Conservation (phyloP, 1,284 basidiomycete species). For the Cutaneotrichosporon cutaneum region DNA sequence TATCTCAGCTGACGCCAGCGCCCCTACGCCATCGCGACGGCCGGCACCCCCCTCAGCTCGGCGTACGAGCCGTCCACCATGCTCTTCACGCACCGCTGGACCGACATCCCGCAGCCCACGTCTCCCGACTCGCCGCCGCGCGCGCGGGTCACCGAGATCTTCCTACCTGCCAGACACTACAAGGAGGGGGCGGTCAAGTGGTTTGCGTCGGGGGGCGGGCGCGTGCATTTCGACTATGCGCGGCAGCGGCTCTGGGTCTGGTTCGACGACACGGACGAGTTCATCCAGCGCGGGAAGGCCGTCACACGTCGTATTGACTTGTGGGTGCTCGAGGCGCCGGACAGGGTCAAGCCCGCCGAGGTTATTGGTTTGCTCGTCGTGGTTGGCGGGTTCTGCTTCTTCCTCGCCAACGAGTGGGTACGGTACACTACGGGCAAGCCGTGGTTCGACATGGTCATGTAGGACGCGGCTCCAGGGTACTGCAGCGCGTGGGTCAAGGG, state of each 20-base stretch:
- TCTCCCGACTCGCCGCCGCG: slow-evolving; percentile 43
- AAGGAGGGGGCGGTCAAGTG: slow-evolving; percentile 24
- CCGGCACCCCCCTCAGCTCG: slow-evolving; percentile 41
- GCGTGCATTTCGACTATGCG: slow-evolving; percentile 34
- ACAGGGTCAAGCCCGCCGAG: background rate
- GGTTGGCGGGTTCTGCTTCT: background rate
- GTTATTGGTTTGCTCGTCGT: slow-evolving; percentile 4
- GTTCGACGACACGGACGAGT: slow-evolving; percentile 35
- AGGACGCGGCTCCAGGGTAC: background rate
- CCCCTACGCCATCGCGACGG: slow-evolving; percentile 50
- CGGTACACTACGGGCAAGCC: slow-evolving; percentile 8
- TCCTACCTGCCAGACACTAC: slow-evolving; percentile 59
- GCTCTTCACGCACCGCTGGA: slow-evolving; percentile 37
- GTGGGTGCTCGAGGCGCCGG: slow-evolving; percentile 30
- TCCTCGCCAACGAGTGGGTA: slow-evolving; percentile 14
- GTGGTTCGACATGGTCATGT: slow-evolving; percentile 8
- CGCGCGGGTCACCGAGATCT: slow-evolving; percentile 73
- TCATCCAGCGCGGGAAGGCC: slow-evolving; percentile 2
- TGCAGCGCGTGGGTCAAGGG: background rate
- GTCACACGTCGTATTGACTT: slow-evolving; percentile 37
- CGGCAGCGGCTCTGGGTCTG: slow-evolving; percentile 41
- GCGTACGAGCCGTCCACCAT: slow-evolving; percentile 34
- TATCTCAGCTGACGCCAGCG: slow-evolving; percentile 32
- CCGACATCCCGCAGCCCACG: slow-evolving; percentile 23
- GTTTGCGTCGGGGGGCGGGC: slow-evolving; percentile 32